Conservation (phyloP, 2,329 filamentous ascomycete genomes). For the Fusarium napiforme region DNA sequence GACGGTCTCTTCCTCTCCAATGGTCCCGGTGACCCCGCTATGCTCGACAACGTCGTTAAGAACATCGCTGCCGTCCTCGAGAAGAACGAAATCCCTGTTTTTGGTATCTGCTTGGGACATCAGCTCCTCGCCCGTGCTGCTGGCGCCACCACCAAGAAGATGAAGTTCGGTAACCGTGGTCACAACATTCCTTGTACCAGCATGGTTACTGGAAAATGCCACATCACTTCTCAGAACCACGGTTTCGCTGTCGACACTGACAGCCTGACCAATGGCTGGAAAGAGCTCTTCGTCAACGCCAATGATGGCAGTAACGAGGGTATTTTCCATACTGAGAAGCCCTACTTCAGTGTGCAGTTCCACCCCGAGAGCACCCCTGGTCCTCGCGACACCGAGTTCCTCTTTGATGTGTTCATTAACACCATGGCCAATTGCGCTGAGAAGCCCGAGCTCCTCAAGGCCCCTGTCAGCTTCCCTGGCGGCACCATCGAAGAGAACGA, state of each 20-base stretch:
- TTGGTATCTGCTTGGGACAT: slow-evolving; percentile 96
- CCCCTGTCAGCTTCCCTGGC: slow-evolving; percentile 87
- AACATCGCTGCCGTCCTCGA: slow-evolving; percentile 81
- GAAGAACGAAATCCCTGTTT: slow-evolving; percentile 85
- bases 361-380: slow-evolving; percentile 97
- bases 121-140: slow-evolving; percentile 90
- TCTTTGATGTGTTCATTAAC: slow-evolving; percentile 96
- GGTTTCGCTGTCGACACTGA: slow-evolving; percentile 90
- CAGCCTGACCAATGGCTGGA: slow-evolving; percentile 82
- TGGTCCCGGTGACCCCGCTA: slow-evolving; percentile 93
- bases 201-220: slow-evolving; percentile 93
- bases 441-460: slow-evolving; percentile 72
- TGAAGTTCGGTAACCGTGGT: slow-evolving; percentile 99
- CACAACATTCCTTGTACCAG: slow-evolving; percentile 99
- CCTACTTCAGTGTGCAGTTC: slow-evolving; percentile 99
- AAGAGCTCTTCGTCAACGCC: slow-evolving; percentile 96
- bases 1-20: slow-evolving; percentile 98
- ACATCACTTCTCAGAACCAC: slow-evolving; percentile 99
- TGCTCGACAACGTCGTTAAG: slow-evolving; percentile 81
- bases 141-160: slow-evolving; percentile 87
- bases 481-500: slow-evolving; percentile 84
- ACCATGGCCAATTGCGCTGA: slow-evolving; percentile 79
- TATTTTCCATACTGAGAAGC: slow-evolving; percentile 85
- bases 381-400: slow-evolving; percentile 92
- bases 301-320: slow-evolving; percentile 99